Percentiles rank a stretch among this genome's conserved stretches.
These are phyloP conservation scores for Apiotrichum siamense DNA, from an alignment of 1,284 basidiomycete species.

Conservation along the genomic window DNA sequence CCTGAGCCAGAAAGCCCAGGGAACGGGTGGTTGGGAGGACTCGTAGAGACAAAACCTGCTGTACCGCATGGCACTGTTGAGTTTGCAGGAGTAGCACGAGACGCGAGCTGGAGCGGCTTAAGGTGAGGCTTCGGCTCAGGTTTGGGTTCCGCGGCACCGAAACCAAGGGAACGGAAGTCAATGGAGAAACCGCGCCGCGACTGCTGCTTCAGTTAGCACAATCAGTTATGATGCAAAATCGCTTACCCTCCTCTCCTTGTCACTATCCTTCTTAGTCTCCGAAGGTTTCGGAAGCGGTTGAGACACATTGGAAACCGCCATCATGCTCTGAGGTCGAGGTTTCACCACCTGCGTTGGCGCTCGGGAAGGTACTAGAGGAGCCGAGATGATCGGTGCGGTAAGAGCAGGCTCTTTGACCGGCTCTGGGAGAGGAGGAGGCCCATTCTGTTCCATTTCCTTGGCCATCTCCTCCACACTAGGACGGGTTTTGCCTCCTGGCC, in stretches of 20 bases:
- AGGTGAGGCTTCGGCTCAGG: constrained; percentile 21
- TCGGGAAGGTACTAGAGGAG: background rate
- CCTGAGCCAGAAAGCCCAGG: background rate
- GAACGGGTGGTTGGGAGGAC: background rate
- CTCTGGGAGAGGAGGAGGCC: background rate
- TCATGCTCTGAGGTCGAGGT: constrained; percentile 12
- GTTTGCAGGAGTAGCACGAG: constrained; percentile 10
- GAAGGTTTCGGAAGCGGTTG: background rate
- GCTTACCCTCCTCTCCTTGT: constrained; percentile 28
- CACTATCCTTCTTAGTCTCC: constrained; percentile 2
- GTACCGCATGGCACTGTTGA: background rate
- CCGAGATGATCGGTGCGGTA: background rate
- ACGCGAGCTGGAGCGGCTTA: constrained; percentile 30
- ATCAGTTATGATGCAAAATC: no score
- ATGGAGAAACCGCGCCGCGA: constrained; percentile 42
- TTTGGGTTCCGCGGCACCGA: constrained; percentile 24
- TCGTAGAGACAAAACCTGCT: no score
- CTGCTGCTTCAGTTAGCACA: constrained; percentile 8
- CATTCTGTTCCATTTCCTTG: constrained; percentile 10
- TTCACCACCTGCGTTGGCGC: background rate
- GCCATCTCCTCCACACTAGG: constrained; percentile 9
- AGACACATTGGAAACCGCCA: background rate
- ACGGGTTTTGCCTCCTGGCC: background rate
- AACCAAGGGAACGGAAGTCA: constrained; percentile 43
- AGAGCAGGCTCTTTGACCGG: background rate